Evolutionary conservation across 169 alveolate species (phyloP).

Genomic region (Eimeria sp.): DNA sequence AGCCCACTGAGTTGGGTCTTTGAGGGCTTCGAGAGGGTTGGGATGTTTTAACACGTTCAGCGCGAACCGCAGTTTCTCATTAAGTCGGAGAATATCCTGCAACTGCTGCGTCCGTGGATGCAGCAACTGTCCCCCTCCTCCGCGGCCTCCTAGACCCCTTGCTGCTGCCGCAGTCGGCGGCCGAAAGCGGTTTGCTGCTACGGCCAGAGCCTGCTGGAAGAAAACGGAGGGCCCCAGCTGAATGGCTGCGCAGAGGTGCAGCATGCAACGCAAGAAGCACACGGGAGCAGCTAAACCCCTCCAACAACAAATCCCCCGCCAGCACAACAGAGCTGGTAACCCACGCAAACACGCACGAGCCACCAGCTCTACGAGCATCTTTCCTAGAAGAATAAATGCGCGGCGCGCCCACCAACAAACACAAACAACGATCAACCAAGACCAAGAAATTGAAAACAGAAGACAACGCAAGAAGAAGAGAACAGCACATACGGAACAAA

Average conservation of each 20-base stretch:
- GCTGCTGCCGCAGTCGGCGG: slow-evolving; percentile 72
- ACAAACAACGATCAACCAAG: no score
- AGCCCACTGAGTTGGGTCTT: slow-evolving; percentile 43
- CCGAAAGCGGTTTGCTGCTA: slow-evolving; percentile 41
- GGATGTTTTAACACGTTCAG: slow-evolving; percentile 46
- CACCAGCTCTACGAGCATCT: no score
- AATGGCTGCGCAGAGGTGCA: slow-evolving; percentile 1
- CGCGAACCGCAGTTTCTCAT: slow-evolving; percentile 23
- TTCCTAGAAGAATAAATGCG: no score
- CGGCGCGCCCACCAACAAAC: no score
- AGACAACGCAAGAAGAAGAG: no score
- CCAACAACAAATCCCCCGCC: no score
- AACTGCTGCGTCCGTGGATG: slow-evolving; percentile 71
- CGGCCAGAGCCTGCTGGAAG: slow-evolving; percentile 46
- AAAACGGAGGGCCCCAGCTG: slow-evolving; percentile 35
- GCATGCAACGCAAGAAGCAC: neutral
- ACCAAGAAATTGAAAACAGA: no score
- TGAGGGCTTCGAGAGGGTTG: slow-evolving; percentile 60
- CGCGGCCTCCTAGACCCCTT: slow-evolving; percentile 4
- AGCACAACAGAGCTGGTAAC: no score
- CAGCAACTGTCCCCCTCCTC: slow-evolving; percentile 15
- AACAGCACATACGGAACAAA: no score
- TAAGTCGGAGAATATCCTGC: slow-evolving; percentile 29
- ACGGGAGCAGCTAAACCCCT: no score
- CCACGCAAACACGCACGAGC: no score